Conservation (phyloP, 495 filamentous ascomycete genomes). For the Neurospora sp. region DNA sequence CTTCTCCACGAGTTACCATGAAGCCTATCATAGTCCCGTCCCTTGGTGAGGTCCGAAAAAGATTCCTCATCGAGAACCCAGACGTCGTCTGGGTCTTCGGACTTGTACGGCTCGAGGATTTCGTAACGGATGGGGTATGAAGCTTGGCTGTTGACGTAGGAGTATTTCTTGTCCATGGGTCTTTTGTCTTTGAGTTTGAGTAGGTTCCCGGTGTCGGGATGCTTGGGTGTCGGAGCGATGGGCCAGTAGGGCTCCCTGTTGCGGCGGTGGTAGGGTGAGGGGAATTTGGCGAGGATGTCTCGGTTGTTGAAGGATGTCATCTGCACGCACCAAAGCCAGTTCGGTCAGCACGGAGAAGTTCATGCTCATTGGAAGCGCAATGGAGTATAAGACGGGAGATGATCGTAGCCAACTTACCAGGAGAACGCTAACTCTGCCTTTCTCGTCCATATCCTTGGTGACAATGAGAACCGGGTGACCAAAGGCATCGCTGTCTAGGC, state of each 20-base stretch:
- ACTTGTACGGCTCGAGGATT: not conserved
- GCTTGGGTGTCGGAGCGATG: not conserved
- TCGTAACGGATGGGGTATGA: not conserved
- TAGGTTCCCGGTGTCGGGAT: not conserved
- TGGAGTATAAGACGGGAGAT: not conserved
- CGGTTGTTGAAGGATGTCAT: not conserved
- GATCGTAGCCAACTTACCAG: not conserved
- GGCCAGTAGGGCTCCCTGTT: not conserved
- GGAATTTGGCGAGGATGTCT: not conserved
- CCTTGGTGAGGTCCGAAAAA: fast-evolving
- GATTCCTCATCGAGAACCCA: not conserved
- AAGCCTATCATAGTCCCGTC: not conserved
- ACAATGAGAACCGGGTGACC: not conserved
- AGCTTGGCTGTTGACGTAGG: not conserved
- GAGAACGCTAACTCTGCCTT: not conserved
- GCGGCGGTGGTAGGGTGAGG: not conserved
- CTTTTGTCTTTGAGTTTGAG: not conserved
- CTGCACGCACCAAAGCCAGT: not conserved
- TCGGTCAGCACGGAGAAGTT: not conserved
- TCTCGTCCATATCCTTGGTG: not conserved
- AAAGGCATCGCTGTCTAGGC: not conserved
- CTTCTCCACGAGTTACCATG: not conserved
- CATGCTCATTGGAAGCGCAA: too few relatives aligned
- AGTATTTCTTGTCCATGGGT: not conserved
- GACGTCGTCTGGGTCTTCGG: not conserved